Percentiles rank a stretch among this genome's conserved stretches.
These are phyloP conservation scores for Persicaria maculosa DNA, from an alignment of 148 eudicot species.

Conservation along the genomic window DNA sequence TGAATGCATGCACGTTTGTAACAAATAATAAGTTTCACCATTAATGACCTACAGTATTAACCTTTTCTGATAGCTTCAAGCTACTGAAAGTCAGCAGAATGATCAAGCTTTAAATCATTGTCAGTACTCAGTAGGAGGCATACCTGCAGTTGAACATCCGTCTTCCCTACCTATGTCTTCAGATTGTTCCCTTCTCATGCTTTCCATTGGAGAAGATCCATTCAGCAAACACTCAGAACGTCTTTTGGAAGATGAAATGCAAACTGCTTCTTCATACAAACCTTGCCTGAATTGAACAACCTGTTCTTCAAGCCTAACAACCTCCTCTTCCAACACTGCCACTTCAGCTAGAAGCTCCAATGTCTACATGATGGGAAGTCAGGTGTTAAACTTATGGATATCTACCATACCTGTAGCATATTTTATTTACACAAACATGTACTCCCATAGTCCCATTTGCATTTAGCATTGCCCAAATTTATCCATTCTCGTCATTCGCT, in stretches of 20 bases:
- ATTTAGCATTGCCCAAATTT: neutral
- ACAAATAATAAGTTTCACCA: neutral
- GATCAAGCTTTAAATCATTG: slow-evolving; percentile 12
- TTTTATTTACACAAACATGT: neutral
- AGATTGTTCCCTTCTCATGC: slow-evolving; percentile 26
- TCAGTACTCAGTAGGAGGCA: slow-evolving; percentile 25
- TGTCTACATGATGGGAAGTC: slow-evolving; percentile 26
- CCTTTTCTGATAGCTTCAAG: neutral
- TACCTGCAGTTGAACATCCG: slow-evolving; percentile 16
- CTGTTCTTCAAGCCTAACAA: slow-evolving; percentile 74
- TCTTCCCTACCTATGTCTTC: slow-evolving; percentile 17
- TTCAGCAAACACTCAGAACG: neutral
- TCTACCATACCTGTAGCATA: too few species aligned
- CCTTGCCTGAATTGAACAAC: slow-evolving; percentile 58
- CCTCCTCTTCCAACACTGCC: slow-evolving; percentile 85
- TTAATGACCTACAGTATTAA: neutral
- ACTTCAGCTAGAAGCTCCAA: slow-evolving; percentile 82
- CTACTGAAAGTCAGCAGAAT: neutral
- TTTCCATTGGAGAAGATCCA: slow-evolving; percentile 15
- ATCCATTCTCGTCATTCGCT: neutral
- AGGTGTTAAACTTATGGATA: neutral
- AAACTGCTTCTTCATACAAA: slow-evolving; percentile 52
- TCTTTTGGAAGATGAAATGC: slow-evolving; percentile 40
- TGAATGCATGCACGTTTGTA: neutral
- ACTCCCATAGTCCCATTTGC: neutral